These are phyloP conservation scores for Eucalyptus caleyi DNA, from an alignment of 345 rosid genomes.

Conservation along the genomic window DNA sequence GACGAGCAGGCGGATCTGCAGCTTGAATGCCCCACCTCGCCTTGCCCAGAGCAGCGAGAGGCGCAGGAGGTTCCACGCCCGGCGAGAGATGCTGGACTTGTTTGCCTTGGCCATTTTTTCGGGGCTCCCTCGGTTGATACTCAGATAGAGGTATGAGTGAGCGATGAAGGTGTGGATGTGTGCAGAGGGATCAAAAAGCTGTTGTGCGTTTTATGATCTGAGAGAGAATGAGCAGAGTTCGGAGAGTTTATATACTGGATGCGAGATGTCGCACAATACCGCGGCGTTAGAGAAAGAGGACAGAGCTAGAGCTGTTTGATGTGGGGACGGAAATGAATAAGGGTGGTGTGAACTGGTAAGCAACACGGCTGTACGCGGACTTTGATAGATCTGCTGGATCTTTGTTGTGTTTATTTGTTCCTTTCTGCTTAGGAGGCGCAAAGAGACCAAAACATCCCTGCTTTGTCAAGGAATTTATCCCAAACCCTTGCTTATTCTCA, in stretches of 20 bases:
- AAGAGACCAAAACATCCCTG: neutral
- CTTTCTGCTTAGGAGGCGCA: neutral
- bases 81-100: neutral
- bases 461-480: neutral
- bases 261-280: neutral
- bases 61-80: constrained; percentile 52
- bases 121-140: neutral
- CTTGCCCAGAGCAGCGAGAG: constrained; percentile 58
- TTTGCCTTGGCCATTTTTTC: neutral
- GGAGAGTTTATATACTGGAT: neutral
- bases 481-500: neutral
- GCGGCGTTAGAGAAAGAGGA: neutral
- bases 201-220: neutral
- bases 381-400: neutral
- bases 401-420: neutral
- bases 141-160: neutral
- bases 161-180: neutral
- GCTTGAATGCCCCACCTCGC: constrained; percentile 59
- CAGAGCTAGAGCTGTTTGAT: neutral
- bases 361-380: neutral
- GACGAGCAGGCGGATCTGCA: constrained; percentile 14
- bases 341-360: neutral
- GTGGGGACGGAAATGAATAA: neutral
- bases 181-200: neutral
- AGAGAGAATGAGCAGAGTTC: neutral